Evolutionary conservation across 441 rosid species (phyloP).

Genomic region (Croton laevigatus): DNA sequence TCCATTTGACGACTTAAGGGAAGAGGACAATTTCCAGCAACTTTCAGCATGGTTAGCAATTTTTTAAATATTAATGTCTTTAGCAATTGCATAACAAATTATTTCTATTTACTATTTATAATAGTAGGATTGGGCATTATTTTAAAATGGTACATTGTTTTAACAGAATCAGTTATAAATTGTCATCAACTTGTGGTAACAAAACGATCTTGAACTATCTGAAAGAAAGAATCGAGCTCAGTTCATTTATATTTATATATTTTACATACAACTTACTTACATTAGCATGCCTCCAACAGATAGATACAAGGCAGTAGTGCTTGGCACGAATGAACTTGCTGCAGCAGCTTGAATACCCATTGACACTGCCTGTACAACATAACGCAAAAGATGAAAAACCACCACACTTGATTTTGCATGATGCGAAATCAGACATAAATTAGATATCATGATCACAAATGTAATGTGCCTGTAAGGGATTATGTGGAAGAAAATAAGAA

Average conservation of each 20-base stretch:
- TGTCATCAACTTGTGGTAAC: neutral
- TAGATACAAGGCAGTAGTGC: constrained; percentile 46
- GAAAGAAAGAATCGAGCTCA: neutral
- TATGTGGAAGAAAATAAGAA: neutral
- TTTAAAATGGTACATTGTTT: neutral
- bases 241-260: neutral
- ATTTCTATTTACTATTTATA: too few species aligned
- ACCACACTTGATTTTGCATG: neutral
- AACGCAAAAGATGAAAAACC: constrained; percentile 21
- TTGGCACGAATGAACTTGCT: constrained; percentile 51
- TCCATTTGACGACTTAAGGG: constrained; percentile 15
- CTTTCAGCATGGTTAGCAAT: neutral
- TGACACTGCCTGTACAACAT: constrained; percentile 54
- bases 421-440: neutral
- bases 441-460: neutral
- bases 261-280: constrained; percentile 46
- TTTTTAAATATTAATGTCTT: too few species aligned
- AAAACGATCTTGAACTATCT: neutral
- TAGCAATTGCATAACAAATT: too few species aligned
- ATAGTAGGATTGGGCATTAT: neutral
- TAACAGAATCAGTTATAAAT: neutral
- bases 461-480: neutral
- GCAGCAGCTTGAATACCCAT: constrained; percentile 83
- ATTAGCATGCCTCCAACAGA: constrained; percentile 85
- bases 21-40: neutral